Evolutionary conservation across 805 yeast species (phyloP), one percentile per base, ranked within the genome.

Genomic region (Metschnikowia baotianmanensis): DNA sequence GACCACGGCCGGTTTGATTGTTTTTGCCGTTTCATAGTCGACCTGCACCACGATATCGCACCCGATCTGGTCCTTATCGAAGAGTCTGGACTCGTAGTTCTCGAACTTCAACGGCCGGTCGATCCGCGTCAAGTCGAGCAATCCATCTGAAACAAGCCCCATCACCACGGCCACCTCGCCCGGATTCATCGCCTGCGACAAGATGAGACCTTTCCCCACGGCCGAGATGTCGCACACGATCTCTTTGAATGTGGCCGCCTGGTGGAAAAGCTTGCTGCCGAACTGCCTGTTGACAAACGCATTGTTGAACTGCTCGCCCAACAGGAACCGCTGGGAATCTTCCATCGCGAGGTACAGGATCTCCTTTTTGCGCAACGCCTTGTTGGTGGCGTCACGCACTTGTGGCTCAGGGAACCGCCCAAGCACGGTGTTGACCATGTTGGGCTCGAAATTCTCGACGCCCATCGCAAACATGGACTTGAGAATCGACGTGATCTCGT

Each of bases 21-120:
- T 28, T 12, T 28, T 31, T 19, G 34, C 34, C 21, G 23, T 26
- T 18, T 55, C 40, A 21, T 20, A 22, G 15, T 44, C 35, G n/a
- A 53, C 41, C 38, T 65, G 62, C 17, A 74, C 57, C 17, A 77
- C 69, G 18, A 80, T 78, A 55, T 78, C 95, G 56, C 80, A 83
- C 53, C 75, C 87, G 35, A 77, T 72, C 57, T 71, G 81, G 30
- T 72, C 78, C 48, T 82, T 77, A 46, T 86, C 95, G 29, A 86
- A 75, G 15, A 78, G 68, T 46, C 96, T 74, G 1, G 96, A 84
- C 28, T 83, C 83, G 56, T 89, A 90, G 10, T 86, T 82, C 25
- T 72, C 69, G 37, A 76, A 69, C 12, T 65, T 70, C 42, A 77
- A 70, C 8, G 72, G 62, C 38, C 74, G 74, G 50, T 85, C 86